Evolutionary conservation across 192 early-diverging fungal species (phyloP).

Genomic region (Podila clonocystis): DNA sequence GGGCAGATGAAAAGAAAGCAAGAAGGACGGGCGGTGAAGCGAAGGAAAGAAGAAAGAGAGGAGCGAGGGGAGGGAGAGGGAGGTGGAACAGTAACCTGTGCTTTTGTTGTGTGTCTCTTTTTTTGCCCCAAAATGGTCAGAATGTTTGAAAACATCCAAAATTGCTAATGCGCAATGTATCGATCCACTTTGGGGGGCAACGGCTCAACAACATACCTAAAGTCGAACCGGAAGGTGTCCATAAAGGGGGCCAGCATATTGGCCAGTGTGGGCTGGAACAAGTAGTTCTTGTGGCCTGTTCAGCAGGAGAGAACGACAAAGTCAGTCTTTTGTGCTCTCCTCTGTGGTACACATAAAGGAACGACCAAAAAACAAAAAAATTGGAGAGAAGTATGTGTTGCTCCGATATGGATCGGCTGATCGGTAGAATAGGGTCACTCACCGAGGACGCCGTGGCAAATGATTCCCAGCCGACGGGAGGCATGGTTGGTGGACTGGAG

Average conservation of each 20-base stretch:
- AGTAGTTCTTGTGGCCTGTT: slow-evolving; percentile 52
- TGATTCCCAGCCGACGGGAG: slow-evolving; percentile 40
- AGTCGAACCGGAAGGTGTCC: slow-evolving; percentile 60
- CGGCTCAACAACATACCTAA: slow-evolving; percentile 20
- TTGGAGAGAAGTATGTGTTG: neutral
- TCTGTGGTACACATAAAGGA: too few relatives aligned
- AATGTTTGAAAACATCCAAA: too few relatives aligned
- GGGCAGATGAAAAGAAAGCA: neutral
- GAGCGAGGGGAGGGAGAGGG: too few relatives aligned
- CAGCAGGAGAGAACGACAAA: neutral
- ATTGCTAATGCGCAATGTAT: too few relatives aligned
- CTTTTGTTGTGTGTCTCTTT: too few relatives aligned
- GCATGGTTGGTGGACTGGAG: slow-evolving; percentile 32
- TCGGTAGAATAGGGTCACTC: neutral
- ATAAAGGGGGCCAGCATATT: slow-evolving; percentile 40
- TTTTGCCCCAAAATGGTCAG: too few relatives aligned
- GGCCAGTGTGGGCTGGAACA: slow-evolving; percentile 41
- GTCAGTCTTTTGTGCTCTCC: too few relatives aligned
- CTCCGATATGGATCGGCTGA: neutral
- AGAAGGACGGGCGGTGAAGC: neutral
- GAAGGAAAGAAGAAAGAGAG: too few relatives aligned
- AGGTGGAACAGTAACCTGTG: too few relatives aligned
- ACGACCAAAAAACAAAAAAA: neutral
- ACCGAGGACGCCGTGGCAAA: slow-evolving; percentile 52
- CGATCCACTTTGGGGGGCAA: too few relatives aligned